Conservation (phyloP, 345 rosid genomes). For the Aethionema arabicum region DNA sequence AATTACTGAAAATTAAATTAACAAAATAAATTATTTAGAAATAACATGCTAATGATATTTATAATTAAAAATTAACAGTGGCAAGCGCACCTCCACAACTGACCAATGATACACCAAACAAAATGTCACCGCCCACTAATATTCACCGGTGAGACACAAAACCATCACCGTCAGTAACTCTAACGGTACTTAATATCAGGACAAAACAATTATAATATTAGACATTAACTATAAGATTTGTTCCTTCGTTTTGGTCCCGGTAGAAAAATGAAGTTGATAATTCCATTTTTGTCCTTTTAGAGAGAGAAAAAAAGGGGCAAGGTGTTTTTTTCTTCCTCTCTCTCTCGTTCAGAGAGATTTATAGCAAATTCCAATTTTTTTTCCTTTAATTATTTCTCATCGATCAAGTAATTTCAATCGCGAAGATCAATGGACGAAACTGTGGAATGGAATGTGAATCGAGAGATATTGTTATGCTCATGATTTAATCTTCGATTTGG, state of each 20-base stretch:
- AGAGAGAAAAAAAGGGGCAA: slow-evolving; percentile 34
- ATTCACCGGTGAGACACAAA: not conserved
- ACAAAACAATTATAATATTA: slow-evolving; percentile 35
- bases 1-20: not conserved
- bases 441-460: slow-evolving; percentile 41
- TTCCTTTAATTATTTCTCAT: slow-evolving; percentile 22
- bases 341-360: slow-evolving; percentile 39
- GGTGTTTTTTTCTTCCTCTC: slow-evolving; percentile 29
- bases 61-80: slow-evolving; percentile 30
- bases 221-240: slow-evolving; percentile 35
- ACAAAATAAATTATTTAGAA: not conserved
- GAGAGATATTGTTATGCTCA: slow-evolving; percentile 22
- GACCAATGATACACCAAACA: slow-evolving; percentile 24
- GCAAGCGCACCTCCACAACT: slow-evolving; percentile 32
- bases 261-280: not conserved
- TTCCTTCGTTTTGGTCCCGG: slow-evolving; percentile 38
- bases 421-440: slow-evolving; percentile 26
- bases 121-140: slow-evolving; percentile 22
- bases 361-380: slow-evolving; percentile 20
- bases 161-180: slow-evolving; percentile 30
- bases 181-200: slow-evolving; percentile 11
- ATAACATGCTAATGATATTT: slow-evolving; percentile 18
- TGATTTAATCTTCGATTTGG: slow-evolving; percentile 47
- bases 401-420: slow-evolving; percentile 38
- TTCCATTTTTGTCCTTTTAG: slow-evolving; percentile 40